These are phyloP conservation scores for Colletotrichum filicis DNA, from an alignment of 2,329 filamentous ascomycete genomes.

Conservation along the genomic window DNA sequence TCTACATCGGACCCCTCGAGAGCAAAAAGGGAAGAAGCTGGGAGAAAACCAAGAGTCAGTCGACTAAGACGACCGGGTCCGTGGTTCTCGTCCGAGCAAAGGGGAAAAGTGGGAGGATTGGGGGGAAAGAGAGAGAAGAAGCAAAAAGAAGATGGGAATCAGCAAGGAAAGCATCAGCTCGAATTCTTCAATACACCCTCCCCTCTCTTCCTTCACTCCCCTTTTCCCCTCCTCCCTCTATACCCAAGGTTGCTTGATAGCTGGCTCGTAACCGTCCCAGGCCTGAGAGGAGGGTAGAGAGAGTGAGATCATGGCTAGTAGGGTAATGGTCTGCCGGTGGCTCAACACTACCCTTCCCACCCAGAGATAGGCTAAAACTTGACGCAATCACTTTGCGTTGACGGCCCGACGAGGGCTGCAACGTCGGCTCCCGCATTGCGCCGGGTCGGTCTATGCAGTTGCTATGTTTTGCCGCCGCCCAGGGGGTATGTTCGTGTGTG, in stretches of 20 bases:
- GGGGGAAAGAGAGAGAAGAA: background rate
- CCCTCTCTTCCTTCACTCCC: background rate
- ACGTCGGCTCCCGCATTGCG: background rate
- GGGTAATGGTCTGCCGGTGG: background rate
- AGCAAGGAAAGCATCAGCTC: background rate
- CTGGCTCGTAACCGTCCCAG: background rate
- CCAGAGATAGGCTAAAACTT: background rate
- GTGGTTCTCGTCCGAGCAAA: constrained; percentile 21
- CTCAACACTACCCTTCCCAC: background rate
- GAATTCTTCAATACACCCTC: background rate
- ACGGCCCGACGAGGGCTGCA: constrained; percentile 6
- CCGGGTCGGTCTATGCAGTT: constrained; percentile 8
- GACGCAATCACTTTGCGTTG: background rate
- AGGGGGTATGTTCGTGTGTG: too few species aligned
- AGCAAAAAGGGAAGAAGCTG: background rate
- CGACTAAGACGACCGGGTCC: background rate
- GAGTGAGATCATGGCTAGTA: background rate
- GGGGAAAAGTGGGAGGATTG: too few species aligned
- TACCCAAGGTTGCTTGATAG: background rate
- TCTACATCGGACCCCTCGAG: constrained; percentile 4
- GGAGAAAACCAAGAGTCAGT: background rate
- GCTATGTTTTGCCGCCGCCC: background rate
- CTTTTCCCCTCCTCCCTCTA: background rate
- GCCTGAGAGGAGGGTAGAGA: background rate
- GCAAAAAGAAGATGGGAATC: too few species aligned